phyloP scores from a whole-genome alignment of 345 rosid genomes.

The Syzygium aromaticum region DNA sequence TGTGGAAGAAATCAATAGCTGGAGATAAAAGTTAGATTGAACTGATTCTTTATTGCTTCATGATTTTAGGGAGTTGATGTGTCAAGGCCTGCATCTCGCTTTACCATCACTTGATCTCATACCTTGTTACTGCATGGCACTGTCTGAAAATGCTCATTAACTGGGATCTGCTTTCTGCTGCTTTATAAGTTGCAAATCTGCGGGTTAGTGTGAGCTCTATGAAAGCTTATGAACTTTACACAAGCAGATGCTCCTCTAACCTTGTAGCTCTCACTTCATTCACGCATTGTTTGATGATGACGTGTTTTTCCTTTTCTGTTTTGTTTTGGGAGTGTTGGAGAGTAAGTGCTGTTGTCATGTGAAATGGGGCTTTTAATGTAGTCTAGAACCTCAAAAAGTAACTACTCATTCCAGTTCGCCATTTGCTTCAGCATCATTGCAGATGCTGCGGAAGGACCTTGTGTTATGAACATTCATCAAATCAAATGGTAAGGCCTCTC shows the following conservation, averaged over 20 bases:
- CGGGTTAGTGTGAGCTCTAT: not conserved
- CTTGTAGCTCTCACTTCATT: not conserved
- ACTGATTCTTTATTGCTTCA: not conserved
- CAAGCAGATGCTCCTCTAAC: not conserved
- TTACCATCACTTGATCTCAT: not conserved
- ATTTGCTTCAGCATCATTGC: conserved; percentile 62
- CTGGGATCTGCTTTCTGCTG: not conserved
- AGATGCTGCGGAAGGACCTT: conserved; percentile 68
- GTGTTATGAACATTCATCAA: conserved; percentile 66
- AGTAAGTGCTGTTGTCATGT: not conserved
- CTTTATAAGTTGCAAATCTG: not conserved
- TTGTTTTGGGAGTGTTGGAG: not conserved
- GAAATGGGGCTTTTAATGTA: not conserved
- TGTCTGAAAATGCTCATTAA: not conserved
- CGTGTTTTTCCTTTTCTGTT: not conserved
- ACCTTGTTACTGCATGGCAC: not conserved
- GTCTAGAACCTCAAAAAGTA: not conserved
- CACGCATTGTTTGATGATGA: not conserved
- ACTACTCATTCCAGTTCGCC: not conserved
- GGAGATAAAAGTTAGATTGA: not conserved
- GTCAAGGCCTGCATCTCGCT: not conserved
- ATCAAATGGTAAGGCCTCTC: conserved; percentile 42
- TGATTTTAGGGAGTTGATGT: not conserved
- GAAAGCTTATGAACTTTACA: not conserved
- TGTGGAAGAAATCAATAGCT: not conserved